A percentile compares a stretch with the other conserved stretches of the same genome.
These are phyloP conservation scores for Pelagomonas calceolata DNA, from an alignment of 108 stramenopile genomes.

Conservation along the genomic window DNA sequence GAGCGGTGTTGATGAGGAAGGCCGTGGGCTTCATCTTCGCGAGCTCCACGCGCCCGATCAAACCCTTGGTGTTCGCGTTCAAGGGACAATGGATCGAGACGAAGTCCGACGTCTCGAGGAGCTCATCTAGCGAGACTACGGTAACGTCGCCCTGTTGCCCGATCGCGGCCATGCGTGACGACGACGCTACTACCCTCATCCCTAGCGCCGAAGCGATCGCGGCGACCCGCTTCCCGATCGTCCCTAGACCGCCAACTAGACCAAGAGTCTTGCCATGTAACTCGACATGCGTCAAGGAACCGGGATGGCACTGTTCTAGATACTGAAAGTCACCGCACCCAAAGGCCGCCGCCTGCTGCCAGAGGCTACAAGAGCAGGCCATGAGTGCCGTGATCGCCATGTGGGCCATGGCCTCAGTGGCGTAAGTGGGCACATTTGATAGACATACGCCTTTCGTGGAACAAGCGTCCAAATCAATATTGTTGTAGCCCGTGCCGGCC, in stretches of 20 bases:
- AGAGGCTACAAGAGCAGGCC: conserved; percentile 64
- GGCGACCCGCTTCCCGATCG: conserved; percentile 67
- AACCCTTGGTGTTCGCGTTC: conserved; percentile 61
- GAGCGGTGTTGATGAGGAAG: conserved; percentile 73
- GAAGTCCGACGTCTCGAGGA: conserved; percentile 58
- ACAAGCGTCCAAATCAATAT: conserved; percentile 48
- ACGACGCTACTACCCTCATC: conserved; percentile 61
- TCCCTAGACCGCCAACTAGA: conserved; percentile 71
- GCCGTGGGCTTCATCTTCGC: conserved; percentile 69
- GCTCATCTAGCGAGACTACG: conserved; percentile 25
- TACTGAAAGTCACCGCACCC: conserved; percentile 46
- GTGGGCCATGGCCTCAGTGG: conserved; percentile 69
- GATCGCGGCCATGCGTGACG: no score
- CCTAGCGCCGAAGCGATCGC: conserved; percentile 69
- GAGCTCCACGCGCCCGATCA: conserved; percentile 58
- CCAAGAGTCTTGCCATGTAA: conserved; percentile 64
- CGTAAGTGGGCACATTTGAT: conserved; percentile 66
- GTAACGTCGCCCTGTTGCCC: no score
- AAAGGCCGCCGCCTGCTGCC: conserved; percentile 59
- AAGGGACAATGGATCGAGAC: conserved; percentile 72
- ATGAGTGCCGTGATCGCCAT: conserved; percentile 74
- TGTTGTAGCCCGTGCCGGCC: conserved; percentile 80
- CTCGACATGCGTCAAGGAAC: conserved; percentile 62
- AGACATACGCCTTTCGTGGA: conserved; percentile 42
- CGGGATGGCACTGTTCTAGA: conserved; percentile 43